Evolutionary conservation across 305 asterid genomes (phyloP).

Genomic region (Fraxinus xanthoxyloides): DNA sequence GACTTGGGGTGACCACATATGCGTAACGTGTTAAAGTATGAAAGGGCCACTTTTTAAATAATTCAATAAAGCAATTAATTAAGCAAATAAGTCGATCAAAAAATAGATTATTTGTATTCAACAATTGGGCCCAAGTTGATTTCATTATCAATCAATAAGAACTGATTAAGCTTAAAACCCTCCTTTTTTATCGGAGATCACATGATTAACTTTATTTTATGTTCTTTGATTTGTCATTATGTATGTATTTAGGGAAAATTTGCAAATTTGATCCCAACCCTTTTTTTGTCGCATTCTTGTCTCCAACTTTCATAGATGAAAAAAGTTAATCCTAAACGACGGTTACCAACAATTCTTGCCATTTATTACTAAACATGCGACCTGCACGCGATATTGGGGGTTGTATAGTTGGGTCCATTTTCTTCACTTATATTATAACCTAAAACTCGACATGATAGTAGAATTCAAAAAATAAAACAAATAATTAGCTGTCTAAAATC

Average conservation of each 20-base stretch:
- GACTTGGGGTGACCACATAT: neutral
- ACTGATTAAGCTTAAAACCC: conserved; percentile 9
- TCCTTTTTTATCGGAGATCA: conserved; percentile 25
- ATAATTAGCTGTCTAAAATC: neutral
- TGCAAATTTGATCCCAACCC: neutral
- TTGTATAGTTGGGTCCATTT: neutral
- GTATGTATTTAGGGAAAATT: neutral
- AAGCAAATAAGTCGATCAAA: neutral
- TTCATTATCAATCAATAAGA: conserved; percentile 2
- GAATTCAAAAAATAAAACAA: too few species aligned
- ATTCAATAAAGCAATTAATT: neutral
- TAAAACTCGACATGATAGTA: neutral
- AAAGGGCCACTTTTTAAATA: neutral
- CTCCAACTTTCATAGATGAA: neutral
- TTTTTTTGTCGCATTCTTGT: neutral
- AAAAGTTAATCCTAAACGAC: too few species aligned
- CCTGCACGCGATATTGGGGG: neutral
- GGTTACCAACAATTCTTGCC: neutral
- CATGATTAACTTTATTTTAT: neutral
- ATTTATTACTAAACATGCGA: neutral
- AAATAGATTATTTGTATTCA: neutral
- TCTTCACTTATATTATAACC: neutral
- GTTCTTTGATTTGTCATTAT: neutral
- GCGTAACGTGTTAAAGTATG: neutral
- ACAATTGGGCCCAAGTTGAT: neutral